Base-by-base conservation (phyloP, 1,284 basidiomycete species). In the Sparassis latifolia region DNA sequence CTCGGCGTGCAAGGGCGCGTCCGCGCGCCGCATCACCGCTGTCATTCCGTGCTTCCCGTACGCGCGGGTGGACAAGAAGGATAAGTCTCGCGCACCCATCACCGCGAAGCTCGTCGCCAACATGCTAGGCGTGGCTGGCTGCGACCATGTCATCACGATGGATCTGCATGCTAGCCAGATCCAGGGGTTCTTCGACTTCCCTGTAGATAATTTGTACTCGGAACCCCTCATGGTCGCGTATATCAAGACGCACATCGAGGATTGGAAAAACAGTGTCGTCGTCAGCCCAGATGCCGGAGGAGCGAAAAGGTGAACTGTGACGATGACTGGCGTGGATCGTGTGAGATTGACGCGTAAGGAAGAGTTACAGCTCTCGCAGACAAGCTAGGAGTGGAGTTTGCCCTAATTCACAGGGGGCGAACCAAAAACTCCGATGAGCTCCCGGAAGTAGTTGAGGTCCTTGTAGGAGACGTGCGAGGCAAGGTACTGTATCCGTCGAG, bases 141-240 rank as follows among this genome's bases (percentile, higher is more conserved):
- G 92, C 59, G 95, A 99, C 74, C 96, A 99, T 67, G 91, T 99
- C 63, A 99, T 99, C 64, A 99, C 96, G 27, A 95, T 99, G 86
- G 96, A 99, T 68, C 77, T 99, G 40, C 96, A 99, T 67, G 97
- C 96, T 9, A 93, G 89, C 59, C 96, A 99, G 75, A 98, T 99
- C 58, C 96, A 99, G 69, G 96, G 96, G 9, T 99, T 99, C 77
- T 99, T 99, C 66, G 94, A 99, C 70, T 95, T 99, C 59, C 97
- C 96, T 12, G 95, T 97, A 51, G 96, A 99, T 75, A 99, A 99
- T 70, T 75, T 97, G 49, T 97, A 86, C 69, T 89, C 89, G 35
- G 92, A 95, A 65, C 88, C 92, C 5, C 73, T 88, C 58, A 91
- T 94, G 88, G 77, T 92, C 57, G 76, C 82, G 6, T 94, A 92